phyloP scores from a whole-genome alignment of 345 rosid species.

The Lepidium sativum region DNA sequence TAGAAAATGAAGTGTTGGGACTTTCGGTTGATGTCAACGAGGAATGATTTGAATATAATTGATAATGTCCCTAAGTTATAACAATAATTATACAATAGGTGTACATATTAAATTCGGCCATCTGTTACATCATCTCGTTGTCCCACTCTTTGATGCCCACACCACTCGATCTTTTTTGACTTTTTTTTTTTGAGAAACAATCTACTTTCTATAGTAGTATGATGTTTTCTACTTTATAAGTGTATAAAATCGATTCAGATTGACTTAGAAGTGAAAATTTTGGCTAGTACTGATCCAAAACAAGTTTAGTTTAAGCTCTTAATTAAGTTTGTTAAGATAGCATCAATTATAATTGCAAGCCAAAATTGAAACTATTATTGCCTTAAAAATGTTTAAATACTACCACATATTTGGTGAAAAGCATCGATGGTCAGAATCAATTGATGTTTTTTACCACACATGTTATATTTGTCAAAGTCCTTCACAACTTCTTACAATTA shows the following conservation, averaged over 20 bases:
- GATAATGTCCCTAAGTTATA: conserved; percentile 4
- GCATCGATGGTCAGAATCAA: no score
- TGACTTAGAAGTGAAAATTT: neutral
- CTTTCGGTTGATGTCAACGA: conserved; percentile 20
- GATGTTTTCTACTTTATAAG: neutral
- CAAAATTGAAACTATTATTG: no score
- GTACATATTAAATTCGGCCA: neutral
- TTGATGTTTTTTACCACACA: no score
- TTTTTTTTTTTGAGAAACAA: neutral
- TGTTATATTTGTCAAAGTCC: no score
- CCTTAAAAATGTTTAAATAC: no score
- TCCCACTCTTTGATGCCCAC: conserved; percentile 11
- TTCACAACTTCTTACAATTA: no score
- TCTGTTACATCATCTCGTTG: conserved; percentile 6
- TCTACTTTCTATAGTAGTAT: neutral
- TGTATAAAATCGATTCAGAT: neutral
- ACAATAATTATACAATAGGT: conserved; percentile 24
- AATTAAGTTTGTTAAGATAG: no score
- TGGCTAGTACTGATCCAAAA: no score
- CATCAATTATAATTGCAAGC: no score
- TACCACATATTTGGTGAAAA: no score
- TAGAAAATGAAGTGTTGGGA: neutral
- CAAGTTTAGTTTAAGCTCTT: no score
- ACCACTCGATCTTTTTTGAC: conserved; percentile 18
- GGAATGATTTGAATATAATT: neutral